These are phyloP conservation scores for Psilocybe azurescens DNA, from an alignment of 768 basidiomycete species.

Conservation along the genomic window DNA sequence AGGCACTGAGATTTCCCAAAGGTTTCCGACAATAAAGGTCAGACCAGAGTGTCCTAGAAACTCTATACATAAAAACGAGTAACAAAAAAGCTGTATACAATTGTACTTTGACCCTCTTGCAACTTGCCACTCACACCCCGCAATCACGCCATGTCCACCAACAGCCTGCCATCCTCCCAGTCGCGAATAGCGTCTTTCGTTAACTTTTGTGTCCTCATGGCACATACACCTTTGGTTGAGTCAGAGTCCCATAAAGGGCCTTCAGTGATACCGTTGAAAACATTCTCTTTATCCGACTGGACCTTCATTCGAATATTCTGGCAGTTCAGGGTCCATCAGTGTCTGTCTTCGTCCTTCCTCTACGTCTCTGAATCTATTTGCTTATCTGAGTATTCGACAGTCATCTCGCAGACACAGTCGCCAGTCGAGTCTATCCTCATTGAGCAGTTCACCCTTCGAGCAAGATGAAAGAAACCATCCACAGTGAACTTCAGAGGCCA, in stretches of 20 bases:
- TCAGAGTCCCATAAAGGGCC: conserved; percentile 23
- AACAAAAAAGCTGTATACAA: no score
- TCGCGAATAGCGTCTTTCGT: conserved; percentile 27
- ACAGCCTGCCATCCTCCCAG: conserved; percentile 4
- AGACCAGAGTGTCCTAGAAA: not conserved
- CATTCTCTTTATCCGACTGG: conserved; percentile 20
- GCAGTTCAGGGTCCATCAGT: conserved; percentile 1
- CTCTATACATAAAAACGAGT: not conserved
- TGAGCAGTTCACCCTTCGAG: not conserved
- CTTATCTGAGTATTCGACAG: not conserved
- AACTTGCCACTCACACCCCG: no score
- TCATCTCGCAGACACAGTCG: conserved; percentile 1
- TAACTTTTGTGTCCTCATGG: conserved; percentile 35
- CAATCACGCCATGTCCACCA: not conserved
- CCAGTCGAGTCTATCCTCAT: conserved; percentile 12
- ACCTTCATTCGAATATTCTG: conserved; percentile 15
- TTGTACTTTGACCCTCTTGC: no score
- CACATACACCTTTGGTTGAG: conserved; percentile 42
- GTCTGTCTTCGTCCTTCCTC: not conserved
- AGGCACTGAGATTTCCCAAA: not conserved
- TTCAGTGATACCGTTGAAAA: conserved; percentile 30
- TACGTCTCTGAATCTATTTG: no score
- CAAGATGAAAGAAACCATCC: not conserved
- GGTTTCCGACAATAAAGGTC: not conserved
- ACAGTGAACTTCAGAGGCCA: not conserved